phyloP scores from a whole-genome alignment of 306 rosid species.

The Luffa acutangula region DNA sequence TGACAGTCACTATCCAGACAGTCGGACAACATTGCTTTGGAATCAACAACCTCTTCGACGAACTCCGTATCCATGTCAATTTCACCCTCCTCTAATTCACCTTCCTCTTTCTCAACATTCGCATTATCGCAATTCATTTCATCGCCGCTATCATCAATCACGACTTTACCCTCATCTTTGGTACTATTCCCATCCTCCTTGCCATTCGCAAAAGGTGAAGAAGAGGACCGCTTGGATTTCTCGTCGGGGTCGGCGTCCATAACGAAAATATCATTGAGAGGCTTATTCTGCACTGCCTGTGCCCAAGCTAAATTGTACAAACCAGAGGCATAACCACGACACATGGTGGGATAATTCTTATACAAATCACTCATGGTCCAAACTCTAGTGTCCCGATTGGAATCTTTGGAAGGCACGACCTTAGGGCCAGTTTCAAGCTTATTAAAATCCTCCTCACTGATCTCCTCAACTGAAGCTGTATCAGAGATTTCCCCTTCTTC shows the following conservation, averaged over 20 bases:
- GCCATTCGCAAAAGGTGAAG: constrained; percentile 13
- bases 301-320: constrained; percentile 92
- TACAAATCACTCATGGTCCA: constrained; percentile 69
- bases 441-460: constrained; percentile 69
- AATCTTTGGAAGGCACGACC: constrained; percentile 8
- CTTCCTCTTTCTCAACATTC: constrained; percentile 71
- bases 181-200: constrained; percentile 6
- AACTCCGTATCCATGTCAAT: constrained; percentile 73
- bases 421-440: constrained; percentile 38
- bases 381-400: constrained; percentile 43
- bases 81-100: constrained; percentile 99
- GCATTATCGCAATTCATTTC: constrained; percentile 23
- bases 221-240: constrained; percentile 19
- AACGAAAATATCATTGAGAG: constrained; percentile 57
- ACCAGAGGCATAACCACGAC: constrained; percentile 53
- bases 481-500: constrained; percentile 98
- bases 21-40: neutral
- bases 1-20: constrained; percentile 12
- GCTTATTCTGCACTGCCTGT: constrained; percentile 87
- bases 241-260: constrained; percentile 49
- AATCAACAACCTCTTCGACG: neutral
- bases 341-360: constrained; percentile 43
- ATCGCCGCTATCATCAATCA: constrained; percentile 27
- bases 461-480: constrained; percentile 86
- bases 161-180: constrained; percentile 20